phyloP scores from a whole-genome alignment of 208 protist genomes.

The Trypanosoma caninum region DNA sequence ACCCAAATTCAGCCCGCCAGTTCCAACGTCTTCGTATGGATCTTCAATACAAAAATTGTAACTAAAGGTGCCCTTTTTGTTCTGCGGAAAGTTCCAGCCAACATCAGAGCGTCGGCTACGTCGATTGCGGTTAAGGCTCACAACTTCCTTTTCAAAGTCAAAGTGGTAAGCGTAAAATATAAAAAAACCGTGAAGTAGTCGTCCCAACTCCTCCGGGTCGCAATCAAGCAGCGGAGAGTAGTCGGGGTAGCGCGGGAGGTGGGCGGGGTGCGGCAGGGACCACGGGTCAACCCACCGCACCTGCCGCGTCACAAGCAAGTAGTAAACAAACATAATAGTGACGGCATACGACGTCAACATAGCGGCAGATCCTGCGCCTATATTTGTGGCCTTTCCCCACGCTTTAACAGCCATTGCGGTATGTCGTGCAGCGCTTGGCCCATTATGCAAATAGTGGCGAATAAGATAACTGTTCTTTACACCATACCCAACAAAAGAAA shows the following conservation, averaged over 20 bases:
- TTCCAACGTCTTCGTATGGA: constrained; percentile 85
- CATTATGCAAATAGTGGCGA: constrained; percentile 76
- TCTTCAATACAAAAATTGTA: constrained; percentile 86
- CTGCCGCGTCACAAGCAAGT: constrained; percentile 76
- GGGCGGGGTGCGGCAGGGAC: constrained; percentile 79
- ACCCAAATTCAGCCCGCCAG: constrained; percentile 81
- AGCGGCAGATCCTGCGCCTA: constrained; percentile 70
- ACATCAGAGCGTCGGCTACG: constrained; percentile 56
- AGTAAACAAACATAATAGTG: constrained; percentile 85
- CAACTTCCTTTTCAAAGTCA: constrained; percentile 75
- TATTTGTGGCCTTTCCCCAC: constrained; percentile 87
- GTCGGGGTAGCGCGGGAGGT: constrained; percentile 85
- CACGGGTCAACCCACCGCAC: constrained; percentile 83
- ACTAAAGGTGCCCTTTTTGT: constrained; percentile 77
- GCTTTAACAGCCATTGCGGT: constrained; percentile 84
- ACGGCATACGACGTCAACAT: constrained; percentile 90
- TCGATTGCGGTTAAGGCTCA: constrained; percentile 75
- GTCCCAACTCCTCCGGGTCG: constrained; percentile 65
- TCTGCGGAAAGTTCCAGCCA: constrained; percentile 74
- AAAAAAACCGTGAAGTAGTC: constrained; percentile 84
- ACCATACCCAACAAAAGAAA: constrained; percentile 85
- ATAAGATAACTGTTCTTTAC: constrained; percentile 91
- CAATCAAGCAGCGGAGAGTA: constrained; percentile 71
- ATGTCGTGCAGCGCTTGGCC: constrained; percentile 59
- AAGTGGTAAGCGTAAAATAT: constrained; percentile 82